Evolutionary conservation across 306 rosid species (phyloP).

Genomic region (Alnus glutinosa): DNA sequence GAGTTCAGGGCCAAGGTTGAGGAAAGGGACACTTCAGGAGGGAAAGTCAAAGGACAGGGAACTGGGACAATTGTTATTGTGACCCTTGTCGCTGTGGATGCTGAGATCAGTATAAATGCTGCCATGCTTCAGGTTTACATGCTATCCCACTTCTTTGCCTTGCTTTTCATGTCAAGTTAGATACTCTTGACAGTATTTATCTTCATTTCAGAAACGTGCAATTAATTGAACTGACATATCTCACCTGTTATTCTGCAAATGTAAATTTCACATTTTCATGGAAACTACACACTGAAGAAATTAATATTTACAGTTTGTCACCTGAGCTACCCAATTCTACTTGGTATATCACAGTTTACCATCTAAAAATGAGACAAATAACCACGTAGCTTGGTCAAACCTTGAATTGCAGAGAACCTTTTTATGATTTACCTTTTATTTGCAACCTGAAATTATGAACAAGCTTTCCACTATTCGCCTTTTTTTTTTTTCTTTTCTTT

Average conservation of each 20-base stretch:
- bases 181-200: not conserved
- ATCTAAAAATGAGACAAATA: not conserved
- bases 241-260: not conserved
- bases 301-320: not conserved
- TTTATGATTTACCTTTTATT: not conserved
- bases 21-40: slow-evolving; percentile 83
- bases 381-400: not conserved
- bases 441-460: not conserved
- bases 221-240: not conserved
- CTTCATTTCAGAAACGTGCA: not conserved
- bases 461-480: not conserved
- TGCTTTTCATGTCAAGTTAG: not conserved
- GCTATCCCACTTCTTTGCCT: slow-evolving; percentile 5
- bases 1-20: slow-evolving; percentile 89
- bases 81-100: slow-evolving; percentile 81
- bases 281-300: not conserved
- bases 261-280: not conserved
- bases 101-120: slow-evolving; percentile 86
- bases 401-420: not conserved
- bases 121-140: slow-evolving; percentile 82
- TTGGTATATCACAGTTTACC: not conserved
- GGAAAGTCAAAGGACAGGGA: slow-evolving; percentile 91
- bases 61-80: slow-evolving; percentile 74
- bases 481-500: not conserved
- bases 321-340: not conserved